Evolutionary conservation across 768 basidiomycete species (phyloP).

Genomic region (Mycena galericulata): DNA sequence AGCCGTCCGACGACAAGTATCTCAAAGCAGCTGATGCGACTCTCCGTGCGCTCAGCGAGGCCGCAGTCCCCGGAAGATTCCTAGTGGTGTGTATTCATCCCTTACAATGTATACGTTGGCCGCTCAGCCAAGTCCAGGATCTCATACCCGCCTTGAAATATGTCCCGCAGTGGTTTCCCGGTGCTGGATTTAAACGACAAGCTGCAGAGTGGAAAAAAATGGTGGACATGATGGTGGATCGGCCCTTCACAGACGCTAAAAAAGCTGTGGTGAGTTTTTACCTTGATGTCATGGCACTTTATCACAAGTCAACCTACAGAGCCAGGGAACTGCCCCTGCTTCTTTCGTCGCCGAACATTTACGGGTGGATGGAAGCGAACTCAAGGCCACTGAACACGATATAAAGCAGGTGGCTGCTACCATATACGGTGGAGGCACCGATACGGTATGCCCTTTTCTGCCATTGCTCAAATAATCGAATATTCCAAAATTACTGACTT

Average conservation of each 20-base stretch:
- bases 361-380: neutral
- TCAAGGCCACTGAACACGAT: neutral
- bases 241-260: constrained; percentile 8
- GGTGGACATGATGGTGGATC: neutral
- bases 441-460: neutral
- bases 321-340: neutral
- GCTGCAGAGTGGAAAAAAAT: constrained; percentile 27
- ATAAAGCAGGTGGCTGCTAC: neutral
- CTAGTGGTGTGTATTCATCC: neutral
- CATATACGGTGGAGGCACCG: neutral
- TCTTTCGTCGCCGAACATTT: neutral
- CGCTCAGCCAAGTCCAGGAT: constrained; percentile 23
- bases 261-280: neutral
- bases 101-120: too few relatives aligned
- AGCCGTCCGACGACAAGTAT: neutral
- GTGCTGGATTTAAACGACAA: constrained; percentile 34
- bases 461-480: too few relatives aligned
- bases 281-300: neutral
- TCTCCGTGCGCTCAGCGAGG: neutral
- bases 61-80: constrained; percentile 1
- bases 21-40: neutral
- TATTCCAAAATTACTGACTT: neutral
- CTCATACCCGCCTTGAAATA: constrained; percentile 36
- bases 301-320: neutral
- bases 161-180: constrained; percentile 35